Conservation (phyloP, 1,139 yeast species). For the Pichia inconspicua region DNA sequence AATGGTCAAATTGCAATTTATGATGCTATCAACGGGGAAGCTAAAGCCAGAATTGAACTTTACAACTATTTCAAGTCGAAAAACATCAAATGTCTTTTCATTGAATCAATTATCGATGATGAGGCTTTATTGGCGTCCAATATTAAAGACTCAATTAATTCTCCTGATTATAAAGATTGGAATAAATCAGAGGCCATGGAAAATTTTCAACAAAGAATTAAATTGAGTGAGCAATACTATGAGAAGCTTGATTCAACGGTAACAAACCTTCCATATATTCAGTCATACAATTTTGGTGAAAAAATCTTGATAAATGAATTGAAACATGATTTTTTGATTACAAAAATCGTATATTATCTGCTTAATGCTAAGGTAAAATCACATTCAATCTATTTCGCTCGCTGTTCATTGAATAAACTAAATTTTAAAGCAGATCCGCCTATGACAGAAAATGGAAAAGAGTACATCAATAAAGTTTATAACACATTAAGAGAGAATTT, state of each 20-base stretch:
- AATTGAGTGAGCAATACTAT: conserved; percentile 36
- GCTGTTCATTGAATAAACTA: conserved; percentile 60
- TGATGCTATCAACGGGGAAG: conserved; percentile 87
- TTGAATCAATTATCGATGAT: conserved; percentile 82
- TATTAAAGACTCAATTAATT: conserved; percentile 76
- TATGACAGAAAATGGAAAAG: conserved; percentile 49
- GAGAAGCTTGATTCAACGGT: conserved; percentile 38
- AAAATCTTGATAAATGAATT: conserved; percentile 72
- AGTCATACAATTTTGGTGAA: conserved; percentile 87
- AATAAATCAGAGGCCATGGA: conserved; percentile 52
- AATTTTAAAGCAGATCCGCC: conserved; percentile 58
- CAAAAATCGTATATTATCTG: conserved; percentile 80
- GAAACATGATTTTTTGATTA: conserved; percentile 78
- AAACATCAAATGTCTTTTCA: conserved; percentile 72
- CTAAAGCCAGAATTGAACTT: conserved; percentile 56
- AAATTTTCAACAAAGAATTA: conserved; percentile 44
- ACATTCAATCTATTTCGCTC: conserved; percentile 82
- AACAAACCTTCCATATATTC: conserved; percentile 56
- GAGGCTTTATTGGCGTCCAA: conserved; percentile 61
- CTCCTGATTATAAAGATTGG: conserved; percentile 84
- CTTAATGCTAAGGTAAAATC: conserved; percentile 80
- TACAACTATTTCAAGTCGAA: conserved; percentile 45
- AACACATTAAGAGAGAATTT: conserved; percentile 34
- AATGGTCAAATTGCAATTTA: conserved; percentile 91
- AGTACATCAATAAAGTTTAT: conserved; percentile 42